Evolutionary conservation across 176 grass and related monocot species (phyloP).

Genomic region (Pontederia crassipes): DNA sequence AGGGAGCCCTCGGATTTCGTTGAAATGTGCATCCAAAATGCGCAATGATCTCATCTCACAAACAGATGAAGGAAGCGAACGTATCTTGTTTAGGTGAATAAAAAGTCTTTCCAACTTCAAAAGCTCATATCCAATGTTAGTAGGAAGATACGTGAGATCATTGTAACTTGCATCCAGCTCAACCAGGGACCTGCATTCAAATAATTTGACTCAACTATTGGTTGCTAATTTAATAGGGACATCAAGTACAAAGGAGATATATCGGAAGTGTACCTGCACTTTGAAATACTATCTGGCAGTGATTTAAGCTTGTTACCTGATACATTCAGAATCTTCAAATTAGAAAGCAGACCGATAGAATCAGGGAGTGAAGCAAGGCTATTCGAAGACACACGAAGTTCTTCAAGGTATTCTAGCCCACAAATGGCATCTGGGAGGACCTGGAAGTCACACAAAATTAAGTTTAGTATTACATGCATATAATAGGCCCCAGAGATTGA

Average conservation of each 20-base stretch:
- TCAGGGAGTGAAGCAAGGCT: constrained; percentile 59
- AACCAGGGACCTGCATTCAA: constrained; percentile 44
- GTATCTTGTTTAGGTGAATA: constrained; percentile 85
- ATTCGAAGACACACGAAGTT: constrained; percentile 54
- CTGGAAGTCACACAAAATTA: constrained; percentile 22
- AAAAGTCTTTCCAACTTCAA: constrained; percentile 51
- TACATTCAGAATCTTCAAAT: constrained; percentile 72
- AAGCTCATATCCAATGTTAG: constrained; percentile 93
- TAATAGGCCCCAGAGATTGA: no score
- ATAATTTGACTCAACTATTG: neutral
- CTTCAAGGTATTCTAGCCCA: constrained; percentile 61
- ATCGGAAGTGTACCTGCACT: constrained; percentile 50
- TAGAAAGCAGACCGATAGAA: constrained; percentile 65
- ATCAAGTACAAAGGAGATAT: neutral
- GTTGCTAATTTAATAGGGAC: neutral
- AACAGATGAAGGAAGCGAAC: constrained; percentile 59
- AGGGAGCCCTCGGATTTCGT: constrained; percentile 68
- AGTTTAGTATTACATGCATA: no score
- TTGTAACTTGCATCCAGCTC: constrained; percentile 98
- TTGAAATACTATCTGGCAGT: constrained; percentile 89
- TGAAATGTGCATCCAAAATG: constrained; percentile 73
- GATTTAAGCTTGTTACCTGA: constrained; percentile 70
- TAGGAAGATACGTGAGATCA: constrained; percentile 67
- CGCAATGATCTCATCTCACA: constrained; percentile 65
- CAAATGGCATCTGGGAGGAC: constrained; percentile 82